Conservation (phyloP, 148 eudicot genomes). For the Amaranthus palmeri region DNA sequence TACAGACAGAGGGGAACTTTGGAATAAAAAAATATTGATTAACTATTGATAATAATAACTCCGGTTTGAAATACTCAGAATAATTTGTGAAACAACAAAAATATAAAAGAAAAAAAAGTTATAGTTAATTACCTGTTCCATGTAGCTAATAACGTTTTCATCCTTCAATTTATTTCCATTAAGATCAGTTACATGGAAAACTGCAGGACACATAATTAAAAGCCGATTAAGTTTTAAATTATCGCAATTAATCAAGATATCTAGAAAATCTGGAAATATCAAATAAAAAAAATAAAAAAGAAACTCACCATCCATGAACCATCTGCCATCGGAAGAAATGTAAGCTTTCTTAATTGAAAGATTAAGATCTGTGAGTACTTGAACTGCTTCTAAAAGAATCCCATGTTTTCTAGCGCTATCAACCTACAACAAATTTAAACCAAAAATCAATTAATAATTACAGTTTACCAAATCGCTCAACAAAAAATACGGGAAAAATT, state of each 20-base stretch:
- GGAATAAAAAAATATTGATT: background rate
- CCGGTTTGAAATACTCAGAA: background rate
- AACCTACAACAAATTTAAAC: conserved; percentile 30
- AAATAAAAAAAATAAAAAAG: background rate
- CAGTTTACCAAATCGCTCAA: background rate
- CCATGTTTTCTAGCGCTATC: conserved; percentile 90
- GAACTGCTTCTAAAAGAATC: conserved; percentile 85
- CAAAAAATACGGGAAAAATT: background rate
- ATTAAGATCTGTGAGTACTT: conserved; percentile 81
- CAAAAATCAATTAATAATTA: background rate
- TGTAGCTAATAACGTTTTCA: conserved; percentile 65
- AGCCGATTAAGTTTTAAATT: conserved; percentile 1
- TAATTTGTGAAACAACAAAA: background rate
- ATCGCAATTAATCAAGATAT: background rate
- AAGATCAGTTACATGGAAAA: conserved; percentile 90
- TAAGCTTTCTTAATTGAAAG: conserved; percentile 79
- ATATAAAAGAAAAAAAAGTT: background rate
- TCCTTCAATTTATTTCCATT: conserved; percentile 79
- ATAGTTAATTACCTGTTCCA: conserved; percentile 63
- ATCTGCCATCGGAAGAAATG: conserved; percentile 84
- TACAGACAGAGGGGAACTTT: too few species aligned
- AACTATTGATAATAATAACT: background rate
- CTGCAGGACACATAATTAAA: conserved; percentile 36
- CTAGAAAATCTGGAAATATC: background rate
- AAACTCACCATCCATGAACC: conserved; percentile 94